Evolutionary conservation across 192 early-diverging fungal genomes (phyloP).

Genomic region (Coemansia sp.): DNA sequence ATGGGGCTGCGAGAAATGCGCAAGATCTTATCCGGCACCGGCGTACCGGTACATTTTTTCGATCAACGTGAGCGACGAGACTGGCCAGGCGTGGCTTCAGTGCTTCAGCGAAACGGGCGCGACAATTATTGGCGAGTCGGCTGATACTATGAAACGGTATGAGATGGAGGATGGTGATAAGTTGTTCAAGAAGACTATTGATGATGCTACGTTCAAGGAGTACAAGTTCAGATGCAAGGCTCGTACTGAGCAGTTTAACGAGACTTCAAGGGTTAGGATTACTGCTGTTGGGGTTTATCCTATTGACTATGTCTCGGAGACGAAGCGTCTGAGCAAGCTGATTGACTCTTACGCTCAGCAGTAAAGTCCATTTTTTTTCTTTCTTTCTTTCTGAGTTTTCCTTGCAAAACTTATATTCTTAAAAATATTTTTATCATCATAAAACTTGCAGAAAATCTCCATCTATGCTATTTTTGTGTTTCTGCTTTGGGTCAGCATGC

Average conservation of each 20-base stretch:
- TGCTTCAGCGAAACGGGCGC: conserved; percentile 84
- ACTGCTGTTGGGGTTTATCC: conserved; percentile 50
- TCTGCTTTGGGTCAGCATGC: conserved; percentile 6
- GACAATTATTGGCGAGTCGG: conserved; percentile 66
- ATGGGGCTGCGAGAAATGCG: conserved; percentile 94
- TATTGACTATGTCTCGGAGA: conserved; percentile 64
- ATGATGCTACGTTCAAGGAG: conserved; percentile 64
- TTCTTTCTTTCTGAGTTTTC: background rate
- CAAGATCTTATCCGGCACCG: conserved; percentile 66
- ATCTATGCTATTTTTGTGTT: background rate
- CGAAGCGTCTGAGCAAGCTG: conserved; percentile 47
- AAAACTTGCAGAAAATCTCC: too few species aligned
- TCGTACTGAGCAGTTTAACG: conserved; percentile 81
- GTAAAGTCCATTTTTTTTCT: conserved; percentile 6
- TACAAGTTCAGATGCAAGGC: conserved; percentile 75
- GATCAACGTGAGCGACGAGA: conserved; percentile 70
- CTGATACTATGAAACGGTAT: conserved; percentile 67
- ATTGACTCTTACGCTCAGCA: conserved; percentile 42
- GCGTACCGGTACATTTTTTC: conserved; percentile 83
- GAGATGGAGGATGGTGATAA: conserved; percentile 49
- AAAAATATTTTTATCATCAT: too few species aligned
- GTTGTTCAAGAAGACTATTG: conserved; percentile 56
- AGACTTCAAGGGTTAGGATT: conserved; percentile 56
- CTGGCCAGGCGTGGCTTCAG: conserved; percentile 77
- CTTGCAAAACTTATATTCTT: too few species aligned